These are phyloP conservation scores for Mucor lusitanicus DNA, from an alignment of 371 early-diverging fungal genomes.

Conservation along the genomic window DNA sequence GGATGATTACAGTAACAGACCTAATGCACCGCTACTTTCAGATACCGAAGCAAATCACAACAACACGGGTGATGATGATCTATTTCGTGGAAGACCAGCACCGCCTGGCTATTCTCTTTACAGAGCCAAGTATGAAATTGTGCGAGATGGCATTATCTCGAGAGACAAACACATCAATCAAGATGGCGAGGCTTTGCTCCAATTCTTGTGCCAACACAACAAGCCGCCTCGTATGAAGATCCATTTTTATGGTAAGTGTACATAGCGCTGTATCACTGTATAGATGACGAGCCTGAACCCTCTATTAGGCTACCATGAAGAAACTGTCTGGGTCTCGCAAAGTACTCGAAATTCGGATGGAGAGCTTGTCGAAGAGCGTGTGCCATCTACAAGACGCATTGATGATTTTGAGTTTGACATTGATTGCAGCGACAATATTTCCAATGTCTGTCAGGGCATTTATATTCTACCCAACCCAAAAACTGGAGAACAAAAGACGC, in stretches of 20 bases:
- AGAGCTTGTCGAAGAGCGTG: conserved; percentile 26
- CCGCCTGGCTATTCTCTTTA: conserved; percentile 47
- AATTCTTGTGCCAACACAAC: conserved; percentile 46
- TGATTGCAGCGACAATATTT: conserved; percentile 32
- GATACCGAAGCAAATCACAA: not conserved
- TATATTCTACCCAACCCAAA: conserved; percentile 35
- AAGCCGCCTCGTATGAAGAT: conserved; percentile 35
- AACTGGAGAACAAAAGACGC: conserved; percentile 30
- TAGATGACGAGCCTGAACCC: not conserved
- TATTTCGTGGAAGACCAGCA: conserved; percentile 34
- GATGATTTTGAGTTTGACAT: conserved; percentile 41
- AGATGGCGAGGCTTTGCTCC: conserved; percentile 47
- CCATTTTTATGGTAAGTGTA: conserved; percentile 39
- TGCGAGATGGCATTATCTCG: conserved; percentile 28
- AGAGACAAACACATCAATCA: conserved; percentile 45
- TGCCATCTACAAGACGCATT: conserved; percentile 24
- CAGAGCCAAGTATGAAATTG: conserved; percentile 26
- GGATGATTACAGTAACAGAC: not conserved
- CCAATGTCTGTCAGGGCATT: conserved; percentile 28
- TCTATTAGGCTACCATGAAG: conserved; percentile 44
- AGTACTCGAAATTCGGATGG: conserved; percentile 38
- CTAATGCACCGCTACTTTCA: not conserved
- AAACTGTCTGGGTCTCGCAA: conserved; percentile 34
- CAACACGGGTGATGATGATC: conserved; percentile 14
- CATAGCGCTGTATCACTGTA: not conserved